Percentiles rank a stretch among this genome's conserved stretches.
Conservation (phyloP, 1,284 basidiomycete genomes). For the Ustilago tritici region DNA sequence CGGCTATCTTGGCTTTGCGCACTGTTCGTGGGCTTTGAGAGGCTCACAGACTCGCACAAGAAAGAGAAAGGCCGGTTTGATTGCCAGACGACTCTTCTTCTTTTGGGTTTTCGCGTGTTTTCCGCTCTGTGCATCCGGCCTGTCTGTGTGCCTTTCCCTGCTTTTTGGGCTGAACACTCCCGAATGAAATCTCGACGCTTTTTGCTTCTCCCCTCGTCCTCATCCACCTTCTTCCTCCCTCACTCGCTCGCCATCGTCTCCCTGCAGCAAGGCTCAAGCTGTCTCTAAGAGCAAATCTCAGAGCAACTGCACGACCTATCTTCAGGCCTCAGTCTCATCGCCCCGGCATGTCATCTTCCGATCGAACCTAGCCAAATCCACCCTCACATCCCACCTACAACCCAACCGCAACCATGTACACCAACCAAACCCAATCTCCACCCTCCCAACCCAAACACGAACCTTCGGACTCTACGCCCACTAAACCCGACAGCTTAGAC, state of each 20-base stretch:
- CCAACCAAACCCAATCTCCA: constrained; percentile 9
- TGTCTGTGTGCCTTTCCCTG: not conserved
- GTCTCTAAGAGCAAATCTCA: not conserved
- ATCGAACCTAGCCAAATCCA: constrained; percentile 15
- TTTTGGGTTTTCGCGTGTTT: not conserved
- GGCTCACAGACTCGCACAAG: not conserved
- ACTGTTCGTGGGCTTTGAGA: too few species aligned
- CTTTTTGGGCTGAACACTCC: constrained; percentile 9
- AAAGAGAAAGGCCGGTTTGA: constrained; percentile 10
- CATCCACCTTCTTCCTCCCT: not conserved
- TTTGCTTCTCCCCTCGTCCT: not conserved
- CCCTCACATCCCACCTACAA: constrained; percentile 12
- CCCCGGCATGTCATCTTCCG: constrained; percentile 12
- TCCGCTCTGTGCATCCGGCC: not conserved
- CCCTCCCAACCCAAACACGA: constrained; percentile 22
- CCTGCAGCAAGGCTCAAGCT: not conserved
- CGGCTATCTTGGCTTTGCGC: not conserved
- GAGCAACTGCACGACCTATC: constrained; percentile 15
- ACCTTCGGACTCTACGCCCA: constrained; percentile 35
- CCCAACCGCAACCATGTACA: not conserved
- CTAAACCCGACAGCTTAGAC: constrained; percentile 32
- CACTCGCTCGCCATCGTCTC: not conserved
- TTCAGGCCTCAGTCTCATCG: not conserved
- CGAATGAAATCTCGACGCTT: not conserved
- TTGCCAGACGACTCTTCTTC: constrained; percentile 4